Base-by-base conservation (phyloP, 2,329 filamentous ascomycete genomes). In the Aureobasidium sp. region DNA sequence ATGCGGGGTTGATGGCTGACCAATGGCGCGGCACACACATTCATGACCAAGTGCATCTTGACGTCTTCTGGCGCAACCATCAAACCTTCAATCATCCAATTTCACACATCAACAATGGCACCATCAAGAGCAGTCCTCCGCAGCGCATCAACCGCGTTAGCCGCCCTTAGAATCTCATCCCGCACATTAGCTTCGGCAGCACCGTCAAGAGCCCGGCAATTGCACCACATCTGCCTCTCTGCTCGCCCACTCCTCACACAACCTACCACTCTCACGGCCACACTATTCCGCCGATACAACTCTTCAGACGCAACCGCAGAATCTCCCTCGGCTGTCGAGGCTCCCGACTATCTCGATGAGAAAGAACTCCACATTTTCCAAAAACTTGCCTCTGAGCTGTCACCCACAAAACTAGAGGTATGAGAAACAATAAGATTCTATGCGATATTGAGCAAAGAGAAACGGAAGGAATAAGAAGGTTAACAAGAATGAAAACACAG, bases 281-380 rank as follows among this genome's bases (percentile, higher is more conserved):
- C 36, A 2, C 29, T n/a, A 38, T 36, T 36, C 33, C 59, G 47
- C 11, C 8, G 63, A 36, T 38, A 23, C 42, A 65, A 60, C 36
- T 65, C 63, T 15, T 51, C 62, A 42, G 36, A 56, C 43, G 10
- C 18, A 33, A n/a, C 40, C 13, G 20, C 45, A 31, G 6, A 23
- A 10, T 27, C 3, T 16, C n/a, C 36, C 8, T 20, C 36, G 6
- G 58, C 55, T 31, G 69, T 75, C 27, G 70, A 82, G 70, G 74
- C 83, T 27, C 83, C 83, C 33, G 81, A 84, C 67, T 82, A 82
- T 72, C 77, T 85, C 23, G 77, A 79, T 55, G 80, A 82, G 65
- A 74, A 73, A 66, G 83, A 85, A 70, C 74, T 80, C 62, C 76
- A 80, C 68, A 75, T 85, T 45, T 85, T 85, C 75, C 76, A 81